phyloP scores from a whole-genome alignment of 441 rosid species.

The Kokia cookei region DNA sequence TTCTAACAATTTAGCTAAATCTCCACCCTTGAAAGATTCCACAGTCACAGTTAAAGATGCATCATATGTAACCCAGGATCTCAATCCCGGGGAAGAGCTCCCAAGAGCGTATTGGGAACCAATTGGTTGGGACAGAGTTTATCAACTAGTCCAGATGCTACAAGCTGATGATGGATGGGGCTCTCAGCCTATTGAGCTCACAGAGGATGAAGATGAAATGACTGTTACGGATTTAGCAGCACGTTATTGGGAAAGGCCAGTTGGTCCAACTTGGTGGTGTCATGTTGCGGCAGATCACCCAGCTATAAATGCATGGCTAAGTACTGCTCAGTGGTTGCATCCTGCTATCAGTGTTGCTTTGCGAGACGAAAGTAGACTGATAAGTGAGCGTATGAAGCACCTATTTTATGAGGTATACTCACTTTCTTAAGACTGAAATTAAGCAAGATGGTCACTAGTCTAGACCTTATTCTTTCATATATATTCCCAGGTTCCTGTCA shows the following conservation, averaged over 20 bases:
- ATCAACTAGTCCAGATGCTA: slow-evolving; percentile 42
- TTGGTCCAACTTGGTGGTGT: slow-evolving; percentile 69
- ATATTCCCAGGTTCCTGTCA: slow-evolving; percentile 48
- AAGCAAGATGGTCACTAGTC: not conserved
- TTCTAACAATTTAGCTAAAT: not conserved
- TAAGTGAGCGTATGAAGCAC: slow-evolving; percentile 64
- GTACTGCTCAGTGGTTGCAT: slow-evolving; percentile 50
- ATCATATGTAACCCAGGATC: slow-evolving; percentile 6
- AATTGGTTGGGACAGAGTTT: slow-evolving; percentile 49
- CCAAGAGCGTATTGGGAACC: slow-evolving; percentile 37
- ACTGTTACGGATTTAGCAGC: slow-evolving; percentile 49
- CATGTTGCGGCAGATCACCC: slow-evolving; percentile 46
- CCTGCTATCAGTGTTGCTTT: slow-evolving; percentile 51
- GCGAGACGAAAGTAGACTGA: slow-evolving; percentile 44
- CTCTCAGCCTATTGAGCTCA: slow-evolving; percentile 14
- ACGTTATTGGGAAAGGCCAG: slow-evolving; percentile 50
- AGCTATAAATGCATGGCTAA: slow-evolving; percentile 38
- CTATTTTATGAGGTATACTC: slow-evolving; percentile 49
- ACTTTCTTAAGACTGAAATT: not conserved
- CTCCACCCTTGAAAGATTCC: slow-evolving; percentile 5
- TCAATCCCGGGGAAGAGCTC: slow-evolving; percentile 7
- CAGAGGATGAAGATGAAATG: slow-evolving; percentile 29
- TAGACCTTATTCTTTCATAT: slow-evolving; percentile 5
- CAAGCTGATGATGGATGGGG: slow-evolving; percentile 31
- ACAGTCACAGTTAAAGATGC: not conserved